Base-by-base conservation (phyloP, 208 protist genomes). In the Blechomonas ayalai region DNA sequence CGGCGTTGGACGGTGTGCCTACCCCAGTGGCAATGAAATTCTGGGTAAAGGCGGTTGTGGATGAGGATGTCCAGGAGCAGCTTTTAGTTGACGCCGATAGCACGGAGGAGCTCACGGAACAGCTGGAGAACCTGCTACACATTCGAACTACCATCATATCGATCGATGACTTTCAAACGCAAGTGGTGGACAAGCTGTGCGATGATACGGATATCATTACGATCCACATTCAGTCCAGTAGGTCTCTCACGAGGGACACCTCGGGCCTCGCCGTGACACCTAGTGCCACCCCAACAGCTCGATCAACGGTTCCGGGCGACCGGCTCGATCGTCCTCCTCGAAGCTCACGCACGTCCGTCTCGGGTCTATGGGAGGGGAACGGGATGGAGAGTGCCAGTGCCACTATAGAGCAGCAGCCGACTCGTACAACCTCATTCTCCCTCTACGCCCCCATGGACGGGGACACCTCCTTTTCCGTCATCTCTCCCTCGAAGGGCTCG, bases 1-100 rank as follows among this genome's bases (percentile, higher is more conserved):
- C n/a, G 12, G 13, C n/a, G 31, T 35, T 35, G 13, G 31, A 35
- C 31, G 12, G 31, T 35, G 12, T 12, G 12, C 13, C 12, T n/a
- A n/a, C 12, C 31, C 13, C 31, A n/a, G n/a, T n/a, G n/a, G n/a
- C n/a, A n/a, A 83, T 83, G 75, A 83, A 83, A 45, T 83, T 83
- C 47, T 83, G 75, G 75, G 69, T 76, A 1, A 74, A 73, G 23
- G 69, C 70, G 4, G 62, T 75, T 9, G 72, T 72, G 9, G 69
- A 79, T 37, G 42, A 53, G 22, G 61, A 64, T 45, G 51, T 68
- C 6, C 63, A 78, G 28, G 75, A 83, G 52, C 75, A 83, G 43
- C 66, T 83, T 10, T 39, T 79, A n/a, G 65, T 83, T 10, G 47
- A 62, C 13, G 75, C 69, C 18, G 43, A 20, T 1, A 59, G 38